Conservation (phyloP, 1,284 basidiomycete genomes). For the Leucoagaricus sp. region DNA sequence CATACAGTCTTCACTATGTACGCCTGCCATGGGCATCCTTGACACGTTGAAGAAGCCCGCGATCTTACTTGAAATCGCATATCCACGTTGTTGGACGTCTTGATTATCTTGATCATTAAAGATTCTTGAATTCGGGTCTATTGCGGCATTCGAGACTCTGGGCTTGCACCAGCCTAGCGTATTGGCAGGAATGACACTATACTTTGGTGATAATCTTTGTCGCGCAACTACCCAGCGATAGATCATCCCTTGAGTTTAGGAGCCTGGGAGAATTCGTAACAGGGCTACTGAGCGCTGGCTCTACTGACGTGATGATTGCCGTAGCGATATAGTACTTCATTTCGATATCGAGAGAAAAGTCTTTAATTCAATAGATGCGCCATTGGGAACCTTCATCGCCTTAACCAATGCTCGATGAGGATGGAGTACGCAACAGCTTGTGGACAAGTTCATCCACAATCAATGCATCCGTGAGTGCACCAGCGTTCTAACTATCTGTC, state of each 20-base stretch:
- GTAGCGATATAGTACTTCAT: slow-evolving; percentile 16
- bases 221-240: not conserved
- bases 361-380: slow-evolving; percentile 5
- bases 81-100: not conserved
- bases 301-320: slow-evolving; percentile 18
- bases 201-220: not conserved
- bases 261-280: not conserved
- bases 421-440: not conserved
- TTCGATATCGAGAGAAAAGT: slow-evolving; percentile 2
- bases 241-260: not conserved
- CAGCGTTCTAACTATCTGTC: too few relatives aligned
- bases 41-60: not conserved
- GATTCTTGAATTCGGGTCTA: not conserved
- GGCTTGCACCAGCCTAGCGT: too few relatives aligned
- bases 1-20: slow-evolving; percentile 15
- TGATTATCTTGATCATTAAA: slow-evolving; percentile 2
- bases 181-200: not conserved
- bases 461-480: not conserved
- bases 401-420: not conserved
- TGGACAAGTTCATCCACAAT: slow-evolving; percentile 2
- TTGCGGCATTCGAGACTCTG: not conserved
- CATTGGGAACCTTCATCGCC: not conserved
- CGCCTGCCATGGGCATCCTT: not conserved
- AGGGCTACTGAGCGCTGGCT: slow-evolving; percentile 3
- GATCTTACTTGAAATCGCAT: not conserved